Conservation (phyloP, 106 monocot species). For the Vanilla planifolia region DNA sequence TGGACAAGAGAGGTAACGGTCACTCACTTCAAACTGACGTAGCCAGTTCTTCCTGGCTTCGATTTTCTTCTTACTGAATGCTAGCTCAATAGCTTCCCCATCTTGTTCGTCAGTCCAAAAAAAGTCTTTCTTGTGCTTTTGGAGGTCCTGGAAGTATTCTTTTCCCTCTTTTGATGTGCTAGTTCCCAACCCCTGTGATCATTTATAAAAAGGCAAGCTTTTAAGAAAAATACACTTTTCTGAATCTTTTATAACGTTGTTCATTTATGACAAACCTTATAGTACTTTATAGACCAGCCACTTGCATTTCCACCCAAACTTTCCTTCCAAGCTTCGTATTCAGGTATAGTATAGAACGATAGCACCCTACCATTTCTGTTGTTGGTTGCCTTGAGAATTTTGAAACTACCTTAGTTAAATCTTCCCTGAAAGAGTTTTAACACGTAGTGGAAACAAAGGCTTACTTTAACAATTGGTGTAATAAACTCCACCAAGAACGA, state of each 20-base stretch:
- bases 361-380: conserved; percentile 36
- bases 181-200: conserved; percentile 78
- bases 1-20: neutral
- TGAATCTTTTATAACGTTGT: neutral
- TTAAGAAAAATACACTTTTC: too few relatives aligned
- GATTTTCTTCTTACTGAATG: conserved; percentile 98
- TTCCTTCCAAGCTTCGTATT: conserved; percentile 94
- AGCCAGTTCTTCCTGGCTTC: conserved; percentile 94
- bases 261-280: conserved; percentile 60
- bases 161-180: conserved; percentile 87
- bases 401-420: too few relatives aligned
- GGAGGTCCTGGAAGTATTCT: conserved; percentile 70
- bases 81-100: conserved; percentile 86
- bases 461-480: conserved; percentile 96
- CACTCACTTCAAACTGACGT: conserved; percentile 74
- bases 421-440: too few relatives aligned
- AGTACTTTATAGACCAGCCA: conserved; percentile 88
- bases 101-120: conserved; percentile 75
- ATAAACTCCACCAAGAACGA: conserved; percentile 95
- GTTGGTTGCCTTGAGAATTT: conserved; percentile 57
- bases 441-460: too few relatives aligned
- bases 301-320: conserved; percentile 62
- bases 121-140: conserved; percentile 80
- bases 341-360: conserved; percentile 90
- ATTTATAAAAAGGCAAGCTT: too few relatives aligned